phyloP scores from a whole-genome alignment of 2,329 filamentous ascomycete species.

The Penicillium sp. region DNA sequence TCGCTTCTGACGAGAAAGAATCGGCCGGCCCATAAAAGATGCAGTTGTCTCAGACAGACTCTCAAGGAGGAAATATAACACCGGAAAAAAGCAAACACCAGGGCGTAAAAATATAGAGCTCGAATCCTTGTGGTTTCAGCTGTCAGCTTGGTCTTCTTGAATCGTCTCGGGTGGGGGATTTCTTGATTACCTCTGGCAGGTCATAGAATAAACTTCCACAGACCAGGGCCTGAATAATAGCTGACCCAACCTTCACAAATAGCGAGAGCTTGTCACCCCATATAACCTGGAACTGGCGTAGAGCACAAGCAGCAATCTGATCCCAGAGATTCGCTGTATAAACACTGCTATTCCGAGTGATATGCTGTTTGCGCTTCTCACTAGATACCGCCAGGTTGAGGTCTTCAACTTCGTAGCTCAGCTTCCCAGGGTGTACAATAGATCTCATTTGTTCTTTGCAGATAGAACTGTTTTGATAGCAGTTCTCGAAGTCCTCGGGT shows the following conservation, averaged over 20 bases:
- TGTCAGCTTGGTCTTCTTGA: background rate
- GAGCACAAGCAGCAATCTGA: slow-evolving; percentile 50
- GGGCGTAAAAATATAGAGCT: slow-evolving; percentile 57
- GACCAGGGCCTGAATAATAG: slow-evolving; percentile 40
- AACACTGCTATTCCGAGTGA: slow-evolving; percentile 30
- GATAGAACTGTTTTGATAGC: slow-evolving; percentile 53
- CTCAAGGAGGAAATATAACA: slow-evolving; percentile 60
- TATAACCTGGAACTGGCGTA: slow-evolving; percentile 49
- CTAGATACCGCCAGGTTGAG: slow-evolving; percentile 27
- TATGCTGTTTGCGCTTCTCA: slow-evolving; percentile 33
- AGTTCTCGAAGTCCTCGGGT: slow-evolving; percentile 45
- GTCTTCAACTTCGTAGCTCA: slow-evolving; percentile 30
- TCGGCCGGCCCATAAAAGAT: slow-evolving; percentile 62
- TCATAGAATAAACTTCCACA: slow-evolving; percentile 53
- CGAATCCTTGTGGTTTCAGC: background rate
- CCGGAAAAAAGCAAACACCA: slow-evolving; percentile 58
- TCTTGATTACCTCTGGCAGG: slow-evolving; percentile 46
- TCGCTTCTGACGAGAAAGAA: slow-evolving; percentile 65
- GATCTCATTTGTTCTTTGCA: slow-evolving; percentile 53
- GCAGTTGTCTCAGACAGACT: slow-evolving; percentile 58
- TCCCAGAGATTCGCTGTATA: slow-evolving; percentile 33
- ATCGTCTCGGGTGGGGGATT: no score
- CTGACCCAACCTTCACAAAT: slow-evolving; percentile 46
- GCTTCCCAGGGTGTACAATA: slow-evolving; percentile 31
- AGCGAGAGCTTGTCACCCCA: slow-evolving; percentile 52